These are phyloP conservation scores for Trapa bicornis DNA, from an alignment of 345 rosid genomes.

Conservation along the genomic window DNA sequence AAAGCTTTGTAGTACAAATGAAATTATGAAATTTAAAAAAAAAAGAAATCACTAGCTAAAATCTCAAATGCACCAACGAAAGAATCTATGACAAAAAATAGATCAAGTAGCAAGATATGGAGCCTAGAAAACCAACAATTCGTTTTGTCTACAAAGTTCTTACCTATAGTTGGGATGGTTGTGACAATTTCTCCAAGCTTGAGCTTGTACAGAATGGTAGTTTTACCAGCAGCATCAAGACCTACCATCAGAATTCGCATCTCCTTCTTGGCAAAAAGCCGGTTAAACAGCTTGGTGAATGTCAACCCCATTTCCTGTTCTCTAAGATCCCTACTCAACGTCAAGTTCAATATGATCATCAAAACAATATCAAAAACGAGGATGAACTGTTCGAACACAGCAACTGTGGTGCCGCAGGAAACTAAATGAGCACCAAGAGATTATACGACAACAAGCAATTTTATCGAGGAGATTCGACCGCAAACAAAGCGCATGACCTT, in stretches of 20 bases:
- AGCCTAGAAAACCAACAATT: neutral
- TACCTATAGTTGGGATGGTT: conserved; percentile 11
- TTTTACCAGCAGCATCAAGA: conserved; percentile 15
- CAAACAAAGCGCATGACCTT: neutral
- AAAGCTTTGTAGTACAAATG: too few species aligned
- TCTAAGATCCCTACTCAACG: conserved; percentile 3
- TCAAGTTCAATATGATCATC: neutral
- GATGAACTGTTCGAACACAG: neutral
- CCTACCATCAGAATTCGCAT: conserved; percentile 14
- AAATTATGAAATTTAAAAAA: neutral
- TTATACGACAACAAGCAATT: neutral
- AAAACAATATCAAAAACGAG: neutral
- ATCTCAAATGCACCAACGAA: neutral
- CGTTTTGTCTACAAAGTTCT: neutral
- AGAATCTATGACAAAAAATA: neutral
- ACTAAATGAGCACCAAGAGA: neutral
- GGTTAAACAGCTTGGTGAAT: conserved; percentile 11
- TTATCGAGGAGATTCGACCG: neutral
- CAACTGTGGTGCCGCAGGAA: neutral
- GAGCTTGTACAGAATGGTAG: conserved; percentile 14
- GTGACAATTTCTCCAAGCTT: conserved; percentile 13
- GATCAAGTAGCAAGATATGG: neutral
- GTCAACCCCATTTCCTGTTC: conserved; percentile 9
- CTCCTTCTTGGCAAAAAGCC: conserved; percentile 12
- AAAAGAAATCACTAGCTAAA: neutral